Percentiles rank a stretch among this genome's conserved stretches.
Conservation (phyloP, 768 basidiomycete genomes). For the Chalciporus chontae region DNA sequence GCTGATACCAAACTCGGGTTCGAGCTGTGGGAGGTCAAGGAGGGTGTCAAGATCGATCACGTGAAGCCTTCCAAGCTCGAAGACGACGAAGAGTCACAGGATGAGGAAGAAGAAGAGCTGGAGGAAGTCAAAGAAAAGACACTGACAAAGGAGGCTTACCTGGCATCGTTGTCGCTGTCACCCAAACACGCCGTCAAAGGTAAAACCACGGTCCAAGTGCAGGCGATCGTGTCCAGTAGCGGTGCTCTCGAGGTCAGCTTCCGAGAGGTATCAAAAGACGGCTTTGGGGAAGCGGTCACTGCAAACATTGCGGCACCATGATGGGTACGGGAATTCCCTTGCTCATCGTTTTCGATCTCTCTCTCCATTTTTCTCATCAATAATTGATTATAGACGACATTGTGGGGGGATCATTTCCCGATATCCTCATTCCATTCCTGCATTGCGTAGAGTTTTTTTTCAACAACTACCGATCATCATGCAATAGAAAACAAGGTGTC, state of each 20-base stretch:
- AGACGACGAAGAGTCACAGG: conserved; percentile 45
- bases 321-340: conserved; percentile 6
- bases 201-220: conserved; percentile 50
- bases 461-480: neutral
- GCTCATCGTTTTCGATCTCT: neutral
- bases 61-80: conserved; percentile 45
- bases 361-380: neutral
- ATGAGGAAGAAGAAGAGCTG: conserved; percentile 55
- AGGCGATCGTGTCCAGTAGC: conserved; percentile 31
- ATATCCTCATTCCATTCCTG: conserved; percentile 64
- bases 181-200: conserved; percentile 41
- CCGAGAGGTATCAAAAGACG: conserved; percentile 34
- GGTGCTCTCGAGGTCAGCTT: conserved; percentile 38
- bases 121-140: conserved; percentile 64
- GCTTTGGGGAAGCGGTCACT: conserved; percentile 32
- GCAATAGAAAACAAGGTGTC: conserved; percentile 5
- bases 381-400: conserved; percentile 5
- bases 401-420: conserved; percentile 36
- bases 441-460: conserved; percentile 10
- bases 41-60: conserved; percentile 62
- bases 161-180: conserved; percentile 37
- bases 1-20: conserved; percentile 43
- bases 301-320: conserved; percentile 24
- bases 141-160: conserved; percentile 48
- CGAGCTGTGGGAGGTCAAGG: conserved; percentile 77